Conservation (phyloP, 495 filamentous ascomycete species). For the Xylaria intraflava region DNA sequence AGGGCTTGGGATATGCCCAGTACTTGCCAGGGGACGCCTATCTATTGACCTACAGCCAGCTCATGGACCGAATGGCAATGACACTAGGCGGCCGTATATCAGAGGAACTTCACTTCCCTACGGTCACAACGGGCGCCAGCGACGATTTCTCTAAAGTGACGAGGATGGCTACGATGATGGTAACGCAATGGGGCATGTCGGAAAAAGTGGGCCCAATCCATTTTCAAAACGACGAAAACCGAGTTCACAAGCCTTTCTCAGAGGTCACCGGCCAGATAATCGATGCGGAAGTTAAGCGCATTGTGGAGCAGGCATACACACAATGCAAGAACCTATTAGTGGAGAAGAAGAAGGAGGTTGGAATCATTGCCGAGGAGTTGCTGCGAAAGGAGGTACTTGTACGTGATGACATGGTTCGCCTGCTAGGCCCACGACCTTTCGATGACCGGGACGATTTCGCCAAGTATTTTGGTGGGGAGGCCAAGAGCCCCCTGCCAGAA, state of each 20-base stretch:
- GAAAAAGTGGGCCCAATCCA: slow-evolving; percentile 84
- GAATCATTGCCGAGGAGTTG: slow-evolving; percentile 87
- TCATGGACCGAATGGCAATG: slow-evolving; percentile 99
- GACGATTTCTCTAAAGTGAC: slow-evolving; percentile 99
- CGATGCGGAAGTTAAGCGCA: slow-evolving; percentile 80
- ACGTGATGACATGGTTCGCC: slow-evolving; percentile 82
- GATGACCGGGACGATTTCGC: slow-evolving; percentile 79
- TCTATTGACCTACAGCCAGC: slow-evolving; percentile 87
- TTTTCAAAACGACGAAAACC: slow-evolving; percentile 72
- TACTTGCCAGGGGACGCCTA: slow-evolving; percentile 94
- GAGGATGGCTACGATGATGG: slow-evolving; percentile 89
- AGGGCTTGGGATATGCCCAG: slow-evolving; percentile 92
- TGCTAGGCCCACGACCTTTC: slow-evolving; percentile 77
- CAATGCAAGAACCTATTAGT: slow-evolving; percentile 77
- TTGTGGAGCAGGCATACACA: slow-evolving; percentile 84
- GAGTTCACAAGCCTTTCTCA: slow-evolving; percentile 89
- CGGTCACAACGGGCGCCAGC: slow-evolving; percentile 85
- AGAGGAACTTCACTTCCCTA: slow-evolving; percentile 93
- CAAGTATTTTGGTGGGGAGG: slow-evolving; percentile 74
- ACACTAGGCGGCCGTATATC: slow-evolving; percentile 89
- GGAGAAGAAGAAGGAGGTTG: slow-evolving; percentile 82
- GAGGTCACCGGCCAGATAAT: slow-evolving; percentile 89
- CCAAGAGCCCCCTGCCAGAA: slow-evolving; percentile 18
- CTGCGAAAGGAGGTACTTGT: slow-evolving; percentile 83
- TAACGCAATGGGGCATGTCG: slow-evolving; percentile 97